A percentile compares a stretch with the other conserved stretches of the same genome.
These are phyloP conservation scores for Aspergillus neotritici DNA, from an alignment of 2,329 filamentous ascomycete genomes.

Conservation along the genomic window DNA sequence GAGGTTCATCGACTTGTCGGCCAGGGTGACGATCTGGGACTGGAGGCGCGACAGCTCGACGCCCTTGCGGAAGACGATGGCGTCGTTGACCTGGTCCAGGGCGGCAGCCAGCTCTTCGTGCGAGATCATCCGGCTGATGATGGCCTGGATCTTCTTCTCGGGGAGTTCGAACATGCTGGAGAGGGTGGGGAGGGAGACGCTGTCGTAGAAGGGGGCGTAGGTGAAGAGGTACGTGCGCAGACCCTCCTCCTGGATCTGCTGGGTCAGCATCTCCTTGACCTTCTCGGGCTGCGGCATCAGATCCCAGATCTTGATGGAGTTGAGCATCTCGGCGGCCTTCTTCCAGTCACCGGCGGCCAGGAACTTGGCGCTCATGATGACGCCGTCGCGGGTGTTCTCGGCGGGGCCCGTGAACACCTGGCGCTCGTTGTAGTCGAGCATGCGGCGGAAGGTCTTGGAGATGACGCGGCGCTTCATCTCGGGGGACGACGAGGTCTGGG, in stretches of 20 bases:
- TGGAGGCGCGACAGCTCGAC: conserved; percentile 95
- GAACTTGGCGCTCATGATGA: conserved; percentile 98
- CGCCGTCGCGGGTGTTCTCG: conserved; percentile 97
- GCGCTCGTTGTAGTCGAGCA: conserved; percentile 98
- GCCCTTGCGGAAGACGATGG: conserved; percentile 98
- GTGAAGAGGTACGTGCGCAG: conserved; percentile 98
- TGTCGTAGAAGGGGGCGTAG: conserved; percentile 98
- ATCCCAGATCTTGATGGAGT: conserved; percentile 99
- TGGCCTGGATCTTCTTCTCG: conserved; percentile 81
- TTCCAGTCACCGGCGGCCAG: conserved; percentile 97
- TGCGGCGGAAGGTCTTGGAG: conserved; percentile 98
- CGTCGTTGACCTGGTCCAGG: conserved; percentile 93
- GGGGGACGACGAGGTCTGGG: conserved; percentile 91
- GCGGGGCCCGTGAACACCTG: conserved; percentile 98
- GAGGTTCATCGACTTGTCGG: conserved; percentile 91
- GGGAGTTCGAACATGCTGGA: conserved; percentile 94
- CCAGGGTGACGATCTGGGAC: conserved; percentile 86
- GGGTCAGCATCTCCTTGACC: conserved; percentile 95
- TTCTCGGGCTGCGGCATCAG: conserved; percentile 87
- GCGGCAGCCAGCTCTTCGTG: conserved; percentile 96
- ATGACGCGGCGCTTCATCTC: conserved; percentile 97
- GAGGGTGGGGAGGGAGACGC: conserved; percentile 77
- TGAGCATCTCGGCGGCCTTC: conserved; percentile 87
- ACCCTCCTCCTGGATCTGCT: conserved; percentile 98
- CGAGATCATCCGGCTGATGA: conserved; percentile 99